These are phyloP conservation scores for Xylaria sp. DNA, from an alignment of 2,329 filamentous ascomycete genomes.

Conservation along the genomic window DNA sequence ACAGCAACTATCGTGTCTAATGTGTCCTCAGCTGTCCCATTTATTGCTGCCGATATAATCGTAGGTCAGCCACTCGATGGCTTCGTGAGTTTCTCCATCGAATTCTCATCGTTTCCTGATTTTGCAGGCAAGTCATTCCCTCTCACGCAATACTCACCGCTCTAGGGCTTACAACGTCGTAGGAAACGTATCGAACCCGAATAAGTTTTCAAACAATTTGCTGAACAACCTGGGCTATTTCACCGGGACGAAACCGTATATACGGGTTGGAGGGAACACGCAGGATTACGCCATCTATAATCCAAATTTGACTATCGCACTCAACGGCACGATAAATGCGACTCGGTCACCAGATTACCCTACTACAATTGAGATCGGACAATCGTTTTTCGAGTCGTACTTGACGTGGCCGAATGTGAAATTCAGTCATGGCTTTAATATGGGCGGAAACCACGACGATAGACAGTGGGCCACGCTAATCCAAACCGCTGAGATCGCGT, in stretches of 20 bases:
- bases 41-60: conserved; percentile 29
- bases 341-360: conserved; percentile 68
- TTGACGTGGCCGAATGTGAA: conserved; percentile 64
- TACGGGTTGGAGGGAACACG: conserved; percentile 74
- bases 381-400: conserved; percentile 72
- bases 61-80: conserved; percentile 52
- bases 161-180: conserved; percentile 27
- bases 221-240: conserved; percentile 66
- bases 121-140: conserved; percentile 46
- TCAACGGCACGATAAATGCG: conserved; percentile 64
- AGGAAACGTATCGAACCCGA: conserved; percentile 60
- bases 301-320: conserved; percentile 59
- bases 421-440: conserved; percentile 72
- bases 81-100: conserved; percentile 56
- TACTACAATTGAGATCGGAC: conserved; percentile 68
- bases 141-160: not conserved
- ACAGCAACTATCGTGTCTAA: conserved; percentile 35
- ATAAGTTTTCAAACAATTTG: conserved; percentile 69
- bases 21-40: not conserved
- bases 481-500: conserved; percentile 66
- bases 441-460: conserved; percentile 61
- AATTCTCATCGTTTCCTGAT: conserved; percentile 55
- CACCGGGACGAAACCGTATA: conserved; percentile 66
- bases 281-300: conserved; percentile 74
- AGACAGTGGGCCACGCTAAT: conserved; percentile 62